Base-by-base conservation (phyloP, 805 yeast genomes). In the Blastobotrys terrestris region DNA sequence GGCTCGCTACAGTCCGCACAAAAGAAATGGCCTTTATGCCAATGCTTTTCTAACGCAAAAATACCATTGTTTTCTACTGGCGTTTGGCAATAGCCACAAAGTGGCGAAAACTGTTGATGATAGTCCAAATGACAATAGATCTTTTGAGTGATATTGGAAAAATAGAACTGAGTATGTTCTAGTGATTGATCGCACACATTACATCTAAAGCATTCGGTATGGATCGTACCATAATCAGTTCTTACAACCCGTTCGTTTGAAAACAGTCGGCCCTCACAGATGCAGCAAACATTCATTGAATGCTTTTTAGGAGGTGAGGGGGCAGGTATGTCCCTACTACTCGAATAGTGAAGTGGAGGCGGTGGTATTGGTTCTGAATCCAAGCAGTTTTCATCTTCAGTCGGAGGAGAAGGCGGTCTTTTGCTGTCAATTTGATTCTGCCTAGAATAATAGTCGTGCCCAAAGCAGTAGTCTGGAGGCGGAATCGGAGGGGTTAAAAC, bases 91-190 rank as follows among this genome's bases (percentile, higher is more conserved):
- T 63, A 52, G 14, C 53, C 58, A 53, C 71, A 67, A 39, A 57
- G 54, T 1, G 67, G 64, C 2, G 67, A 62, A 48, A 63, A 66
- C 42, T 56, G 49, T 46, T 65, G 62, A 39, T 67, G 70, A 47
- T 62, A 67, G 46, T 67, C 71, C 11, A 64, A 48, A 60, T 67
- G 56, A 62, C 72, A 53, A 55, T 70, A 58, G 57, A 71, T 51
- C 43, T 39, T 22, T 7, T 50, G 39, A 14, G 50, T 49, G 18
- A 40, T 46, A 16, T 53, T 43, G 13, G 53, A 50, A 46, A 49
- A 52, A 50, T 62, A 62, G 42, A 60, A 58, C 50, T 61, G 58
- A 15, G 63, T 53, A 44, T 53, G 62, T 35, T 59, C 63, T 5
- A 62, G 55, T 14, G 58, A 54, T 46, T 42, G 39, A 31, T 45